Percentiles rank a stretch among this genome's conserved stretches.
These are phyloP conservation scores for Inonotus obliquus DNA, from an alignment of 1,284 basidiomycete genomes.

Conservation along the genomic window DNA sequence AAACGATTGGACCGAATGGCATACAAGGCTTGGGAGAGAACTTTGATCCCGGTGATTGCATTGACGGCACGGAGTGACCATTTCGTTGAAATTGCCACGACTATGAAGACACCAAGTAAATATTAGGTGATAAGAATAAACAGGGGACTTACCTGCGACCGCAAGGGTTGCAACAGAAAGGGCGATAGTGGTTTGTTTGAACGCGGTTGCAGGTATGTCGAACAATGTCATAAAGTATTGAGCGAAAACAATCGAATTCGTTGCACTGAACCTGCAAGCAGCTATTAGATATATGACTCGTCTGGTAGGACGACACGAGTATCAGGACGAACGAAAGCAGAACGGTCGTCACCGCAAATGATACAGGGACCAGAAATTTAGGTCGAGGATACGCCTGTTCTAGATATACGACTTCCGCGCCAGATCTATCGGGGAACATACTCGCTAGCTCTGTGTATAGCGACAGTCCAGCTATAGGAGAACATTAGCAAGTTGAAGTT, in stretches of 20 bases:
- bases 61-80: conserved; percentile 28
- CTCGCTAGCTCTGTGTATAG: conserved; percentile 27
- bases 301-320: background rate
- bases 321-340: conserved; percentile 31
- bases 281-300: background rate
- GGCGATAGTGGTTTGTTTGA: conserved; percentile 24
- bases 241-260: conserved; percentile 27
- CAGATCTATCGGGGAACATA: conserved; percentile 41
- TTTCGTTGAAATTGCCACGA: conserved; percentile 29
- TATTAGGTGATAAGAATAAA: background rate
- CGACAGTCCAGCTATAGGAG: conserved; percentile 23
- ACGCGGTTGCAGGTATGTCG: conserved; percentile 22
- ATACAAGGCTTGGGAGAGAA: conserved; percentile 27
- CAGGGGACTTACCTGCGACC: conserved; percentile 19
- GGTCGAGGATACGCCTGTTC: conserved; percentile 41
- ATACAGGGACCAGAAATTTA: conserved; percentile 32
- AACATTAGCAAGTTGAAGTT: background rate
- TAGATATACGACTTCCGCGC: conserved; percentile 44
- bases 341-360: conserved; percentile 39
- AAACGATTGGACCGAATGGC: conserved; percentile 5
- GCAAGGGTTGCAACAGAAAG: conserved; percentile 24
- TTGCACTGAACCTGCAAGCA: conserved; percentile 23
- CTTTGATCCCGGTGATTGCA: conserved; percentile 26
- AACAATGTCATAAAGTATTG: conserved; percentile 27
- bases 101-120: conserved; percentile 15